A percentile compares a stretch with the other conserved stretches of the same genome.
Conservation (phyloP, 2,329 filamentous ascomycete species). For the Raffaelea arxii region DNA sequence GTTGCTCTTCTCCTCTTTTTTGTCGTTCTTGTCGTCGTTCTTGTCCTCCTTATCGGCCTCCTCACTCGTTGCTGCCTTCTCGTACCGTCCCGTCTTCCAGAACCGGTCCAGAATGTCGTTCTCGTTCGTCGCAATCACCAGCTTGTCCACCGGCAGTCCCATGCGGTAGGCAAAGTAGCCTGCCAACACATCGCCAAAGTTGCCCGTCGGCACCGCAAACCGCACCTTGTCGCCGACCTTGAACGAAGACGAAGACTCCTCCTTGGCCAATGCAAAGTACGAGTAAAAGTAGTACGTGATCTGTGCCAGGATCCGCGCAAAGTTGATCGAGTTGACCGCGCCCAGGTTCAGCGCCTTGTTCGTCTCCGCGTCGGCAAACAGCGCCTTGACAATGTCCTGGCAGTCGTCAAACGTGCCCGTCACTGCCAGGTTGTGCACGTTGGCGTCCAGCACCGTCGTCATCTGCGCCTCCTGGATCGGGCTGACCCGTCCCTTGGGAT, state of each 20-base stretch:
- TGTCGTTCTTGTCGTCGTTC: background rate
- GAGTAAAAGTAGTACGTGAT: constrained; percentile 96
- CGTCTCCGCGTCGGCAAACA: constrained; percentile 78
- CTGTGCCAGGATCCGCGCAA: constrained; percentile 87
- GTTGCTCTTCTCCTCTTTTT: background rate
- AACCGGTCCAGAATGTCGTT: constrained; percentile 96
- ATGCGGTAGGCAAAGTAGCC: constrained; percentile 69
- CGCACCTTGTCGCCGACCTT: constrained; percentile 60
- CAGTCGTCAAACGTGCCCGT: constrained; percentile 93
- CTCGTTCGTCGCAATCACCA: constrained; percentile 85
- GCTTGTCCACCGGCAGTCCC: constrained; percentile 66
- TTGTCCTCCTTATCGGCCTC: background rate
- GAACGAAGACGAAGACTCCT: constrained; percentile 45
- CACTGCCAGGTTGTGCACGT: constrained; percentile 87
- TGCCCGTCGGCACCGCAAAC: constrained; percentile 87
- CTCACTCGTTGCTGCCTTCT: constrained; percentile 44
- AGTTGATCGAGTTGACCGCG: constrained; percentile 96
- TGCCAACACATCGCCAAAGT: constrained; percentile 87
- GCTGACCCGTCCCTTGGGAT: constrained; percentile 82
- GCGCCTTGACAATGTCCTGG: constrained; percentile 90
- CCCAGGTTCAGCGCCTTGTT: constrained; percentile 78
- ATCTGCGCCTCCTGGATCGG: constrained; percentile 94
- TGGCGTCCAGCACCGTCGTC: constrained; percentile 83
- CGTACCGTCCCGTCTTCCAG: constrained; percentile 82
- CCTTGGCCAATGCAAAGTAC: constrained; percentile 70